Percentiles rank a stretch among this genome's conserved stretches.
Conservation (phyloP, 306 rosid genomes). For the Malus sieversii region DNA sequence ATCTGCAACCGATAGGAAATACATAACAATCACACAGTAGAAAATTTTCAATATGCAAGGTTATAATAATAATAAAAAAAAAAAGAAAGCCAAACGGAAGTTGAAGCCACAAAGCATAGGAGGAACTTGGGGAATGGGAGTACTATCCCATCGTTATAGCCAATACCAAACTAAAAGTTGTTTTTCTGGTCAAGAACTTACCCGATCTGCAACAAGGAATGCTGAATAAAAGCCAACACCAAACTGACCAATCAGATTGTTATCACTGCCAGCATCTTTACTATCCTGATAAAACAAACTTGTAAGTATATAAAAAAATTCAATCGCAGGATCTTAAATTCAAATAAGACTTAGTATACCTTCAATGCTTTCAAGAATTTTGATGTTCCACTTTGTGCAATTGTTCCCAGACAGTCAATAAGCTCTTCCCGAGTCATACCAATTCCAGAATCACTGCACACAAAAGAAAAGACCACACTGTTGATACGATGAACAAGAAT, state of each 20-base stretch:
- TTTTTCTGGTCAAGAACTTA: conserved; percentile 19
- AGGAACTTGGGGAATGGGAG: not conserved
- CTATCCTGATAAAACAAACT: conserved; percentile 50
- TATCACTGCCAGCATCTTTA: conserved; percentile 81
- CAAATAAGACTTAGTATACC: conserved; percentile 30
- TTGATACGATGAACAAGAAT: not conserved
- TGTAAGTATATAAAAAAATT: conserved; percentile 12
- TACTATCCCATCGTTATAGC: not conserved
- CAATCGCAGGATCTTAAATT: not conserved
- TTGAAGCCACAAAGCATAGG: not conserved
- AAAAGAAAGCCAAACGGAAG: not conserved
- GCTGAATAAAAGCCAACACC: conserved; percentile 95
- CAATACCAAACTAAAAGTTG: not conserved
- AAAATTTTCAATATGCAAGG: not conserved
- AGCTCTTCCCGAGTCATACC: conserved; percentile 93
- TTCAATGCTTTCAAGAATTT: conserved; percentile 84
- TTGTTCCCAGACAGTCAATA: conserved; percentile 96
- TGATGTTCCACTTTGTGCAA: conserved; percentile 98
- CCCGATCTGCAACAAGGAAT: conserved; percentile 84
- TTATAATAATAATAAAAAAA: too few relatives aligned
- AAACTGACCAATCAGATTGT: conserved; percentile 89
- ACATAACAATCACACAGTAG: conserved; percentile 1
- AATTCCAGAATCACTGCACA: conserved; percentile 80
- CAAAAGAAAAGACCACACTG: not conserved
- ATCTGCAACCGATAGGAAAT: conserved; percentile 46